phyloP scores from a whole-genome alignment of 352 stramenopile genomes.

The Phytophthora pisi region DNA sequence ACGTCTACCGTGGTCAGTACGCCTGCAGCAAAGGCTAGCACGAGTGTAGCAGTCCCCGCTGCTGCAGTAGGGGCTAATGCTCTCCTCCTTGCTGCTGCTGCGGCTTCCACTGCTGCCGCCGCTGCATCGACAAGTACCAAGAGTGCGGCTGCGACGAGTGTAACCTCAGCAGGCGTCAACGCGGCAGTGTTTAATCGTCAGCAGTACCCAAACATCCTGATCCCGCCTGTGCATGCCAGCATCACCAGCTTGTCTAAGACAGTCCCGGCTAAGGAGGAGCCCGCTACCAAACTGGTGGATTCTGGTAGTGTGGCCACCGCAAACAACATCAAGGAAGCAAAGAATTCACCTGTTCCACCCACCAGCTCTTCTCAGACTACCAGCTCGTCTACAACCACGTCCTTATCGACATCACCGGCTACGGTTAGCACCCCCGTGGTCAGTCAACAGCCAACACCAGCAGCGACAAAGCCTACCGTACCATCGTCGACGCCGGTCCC shows the following conservation, averaged over 20 bases:
- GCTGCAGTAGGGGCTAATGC: constrained; percentile 22
- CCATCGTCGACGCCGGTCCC: constrained; percentile 10
- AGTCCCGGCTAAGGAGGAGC: constrained; percentile 15
- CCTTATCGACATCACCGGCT: constrained; percentile 1
- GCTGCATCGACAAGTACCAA: constrained; percentile 15
- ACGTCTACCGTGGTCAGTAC: background rate
- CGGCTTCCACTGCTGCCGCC: constrained; percentile 15
- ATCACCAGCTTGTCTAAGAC: constrained; percentile 25
- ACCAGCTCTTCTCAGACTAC: constrained; percentile 9
- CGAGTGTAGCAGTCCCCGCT: constrained; percentile 1
- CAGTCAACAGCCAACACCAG: constrained; percentile 10
- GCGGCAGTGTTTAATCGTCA: constrained; percentile 46
- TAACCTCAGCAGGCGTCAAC: constrained; percentile 32
- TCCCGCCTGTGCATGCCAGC: constrained; percentile 30
- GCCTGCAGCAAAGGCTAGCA: constrained; percentile 3
- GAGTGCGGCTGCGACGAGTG: constrained; percentile 11
- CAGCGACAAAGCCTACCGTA: background rate
- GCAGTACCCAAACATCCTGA: constrained; percentile 69
- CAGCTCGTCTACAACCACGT: background rate
- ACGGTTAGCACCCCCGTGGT: constrained; percentile 2
- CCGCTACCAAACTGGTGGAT: constrained; percentile 7
- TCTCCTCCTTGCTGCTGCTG: constrained; percentile 26
- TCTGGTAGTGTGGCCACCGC: background rate
- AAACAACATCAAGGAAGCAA: constrained; percentile 15
- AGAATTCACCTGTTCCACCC: constrained; percentile 7